Percentiles rank a stretch among this genome's conserved stretches.
Conservation (phyloP, 352 stramenopile genomes). For the Phytophthora tubulina region DNA sequence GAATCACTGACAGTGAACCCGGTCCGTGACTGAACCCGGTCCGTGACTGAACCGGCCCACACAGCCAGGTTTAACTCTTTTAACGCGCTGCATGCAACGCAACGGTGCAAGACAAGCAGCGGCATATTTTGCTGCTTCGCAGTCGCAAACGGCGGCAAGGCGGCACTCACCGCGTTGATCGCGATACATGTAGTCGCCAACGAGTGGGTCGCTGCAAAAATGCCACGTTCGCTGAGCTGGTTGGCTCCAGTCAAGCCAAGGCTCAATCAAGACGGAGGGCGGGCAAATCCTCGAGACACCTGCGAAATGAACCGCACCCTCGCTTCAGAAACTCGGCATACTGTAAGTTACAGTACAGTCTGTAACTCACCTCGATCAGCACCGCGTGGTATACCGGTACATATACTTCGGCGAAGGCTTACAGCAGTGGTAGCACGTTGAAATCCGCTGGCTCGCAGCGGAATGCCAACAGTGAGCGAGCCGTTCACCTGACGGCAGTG, state of each 20-base stretch:
- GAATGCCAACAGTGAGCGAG: not conserved
- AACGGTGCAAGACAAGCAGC: constrained; percentile 4
- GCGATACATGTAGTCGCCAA: constrained; percentile 26
- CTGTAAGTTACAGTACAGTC: too few species aligned
- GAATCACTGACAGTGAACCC: too few species aligned
- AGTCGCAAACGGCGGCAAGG: constrained; percentile 16
- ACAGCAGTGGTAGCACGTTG: not conserved
- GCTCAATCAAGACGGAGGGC: constrained; percentile 28
- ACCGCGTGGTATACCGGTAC: too few species aligned
- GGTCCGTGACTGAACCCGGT: constrained; percentile 1
- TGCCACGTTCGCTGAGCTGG: constrained; percentile 23
- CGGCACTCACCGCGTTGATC: constrained; percentile 7
- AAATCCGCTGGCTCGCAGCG: not conserved
- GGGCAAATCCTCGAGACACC: constrained; percentile 33
- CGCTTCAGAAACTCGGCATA: constrained; percentile 21
- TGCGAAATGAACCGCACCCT: constrained; percentile 36
- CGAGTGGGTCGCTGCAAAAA: constrained; percentile 31
- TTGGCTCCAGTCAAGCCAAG: constrained; percentile 8
- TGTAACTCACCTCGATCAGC: not conserved
- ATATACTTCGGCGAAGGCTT: too few species aligned
- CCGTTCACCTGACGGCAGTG: constrained; percentile 4
- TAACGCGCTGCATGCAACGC: not conserved
- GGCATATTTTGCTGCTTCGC: constrained; percentile 12
- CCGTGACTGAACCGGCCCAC: constrained; percentile 1
- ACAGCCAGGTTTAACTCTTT: constrained; percentile 5